phyloP scores from a whole-genome alignment of 2,329 filamentous ascomycete species.

The Rhynchosporium graminicola region DNA sequence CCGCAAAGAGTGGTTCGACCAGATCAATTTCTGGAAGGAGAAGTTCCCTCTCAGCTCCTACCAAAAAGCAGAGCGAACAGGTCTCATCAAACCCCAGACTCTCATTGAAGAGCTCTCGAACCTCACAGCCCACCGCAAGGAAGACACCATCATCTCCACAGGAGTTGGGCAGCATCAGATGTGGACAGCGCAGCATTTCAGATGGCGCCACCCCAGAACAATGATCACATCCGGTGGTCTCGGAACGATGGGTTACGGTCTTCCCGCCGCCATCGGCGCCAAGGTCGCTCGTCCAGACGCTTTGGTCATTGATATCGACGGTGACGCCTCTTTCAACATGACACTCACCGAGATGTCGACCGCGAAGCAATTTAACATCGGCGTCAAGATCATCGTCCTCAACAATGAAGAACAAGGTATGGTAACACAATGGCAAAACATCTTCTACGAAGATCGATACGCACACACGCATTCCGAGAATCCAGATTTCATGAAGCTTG shows the following conservation, averaged over 20 bases:
- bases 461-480: conserved; percentile 93
- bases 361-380: conserved; percentile 93
- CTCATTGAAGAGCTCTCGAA: conserved; percentile 89
- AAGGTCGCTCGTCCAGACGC: conserved; percentile 72
- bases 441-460: conserved; percentile 94
- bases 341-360: conserved; percentile 94
- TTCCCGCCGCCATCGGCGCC: conserved; percentile 92
- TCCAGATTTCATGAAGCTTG: conserved; percentile 92
- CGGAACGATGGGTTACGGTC: conserved; percentile 93
- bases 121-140: conserved; percentile 76
- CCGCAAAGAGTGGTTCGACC: conserved; percentile 81
- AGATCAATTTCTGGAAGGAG: conserved; percentile 89
- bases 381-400: conserved; percentile 88
- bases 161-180: conserved; percentile 98
- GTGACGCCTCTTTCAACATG: conserved; percentile 99
- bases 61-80: conserved; percentile 73
- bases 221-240: conserved; percentile 97
- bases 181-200: conserved; percentile 97
- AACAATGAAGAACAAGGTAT: conserved; percentile 99
- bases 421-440: conserved; percentile 97
- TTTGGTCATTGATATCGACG: conserved; percentile 87
- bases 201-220: conserved; percentile 86
- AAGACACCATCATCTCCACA: conserved; percentile 84
- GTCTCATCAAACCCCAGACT: conserved; percentile 90
- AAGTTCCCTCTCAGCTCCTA: conserved; percentile 85